These are phyloP conservation scores for Neurospora sp. DNA, from an alignment of 495 filamentous ascomycete genomes.

Conservation along the genomic window DNA sequence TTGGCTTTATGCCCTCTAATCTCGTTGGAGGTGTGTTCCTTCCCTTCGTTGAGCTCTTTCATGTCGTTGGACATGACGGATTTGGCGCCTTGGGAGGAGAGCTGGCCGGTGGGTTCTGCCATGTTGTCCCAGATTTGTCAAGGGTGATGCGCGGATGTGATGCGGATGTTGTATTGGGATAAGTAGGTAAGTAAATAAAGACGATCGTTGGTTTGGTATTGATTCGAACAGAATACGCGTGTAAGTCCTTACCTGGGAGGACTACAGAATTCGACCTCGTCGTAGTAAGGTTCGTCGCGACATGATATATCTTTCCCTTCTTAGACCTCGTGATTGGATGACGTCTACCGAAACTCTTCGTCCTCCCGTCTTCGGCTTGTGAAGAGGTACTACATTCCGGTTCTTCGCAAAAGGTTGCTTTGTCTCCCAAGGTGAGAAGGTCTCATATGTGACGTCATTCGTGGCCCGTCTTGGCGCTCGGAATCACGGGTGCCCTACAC, in stretches of 20 bases:
- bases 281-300: not conserved
- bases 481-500: not conserved
- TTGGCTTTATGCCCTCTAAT: constrained; percentile 25
- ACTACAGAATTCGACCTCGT: too few species aligned
- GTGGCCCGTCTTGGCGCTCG: not conserved
- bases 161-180: not conserved
- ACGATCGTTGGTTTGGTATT: not conserved
- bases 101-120: not conserved
- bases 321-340: not conserved
- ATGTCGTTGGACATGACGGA: constrained; percentile 31
- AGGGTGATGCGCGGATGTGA: not conserved
- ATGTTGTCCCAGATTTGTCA: not conserved
- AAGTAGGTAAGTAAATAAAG: not conserved
- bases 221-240: not conserved
- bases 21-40: constrained; percentile 20
- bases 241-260: too few species aligned
- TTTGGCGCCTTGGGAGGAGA: constrained; percentile 27
- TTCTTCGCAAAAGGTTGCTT: not conserved
- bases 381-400: not conserved
- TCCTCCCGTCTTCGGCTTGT: not conserved
- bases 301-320: not conserved
- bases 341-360: not conserved
- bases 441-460: not conserved
- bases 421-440: not conserved
- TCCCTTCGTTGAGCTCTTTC: constrained; percentile 27